Evolutionary conservation across 768 basidiomycete species (phyloP), one percentile per base, ranked within the genome.

Genomic region (Boletus insuetus): DNA sequence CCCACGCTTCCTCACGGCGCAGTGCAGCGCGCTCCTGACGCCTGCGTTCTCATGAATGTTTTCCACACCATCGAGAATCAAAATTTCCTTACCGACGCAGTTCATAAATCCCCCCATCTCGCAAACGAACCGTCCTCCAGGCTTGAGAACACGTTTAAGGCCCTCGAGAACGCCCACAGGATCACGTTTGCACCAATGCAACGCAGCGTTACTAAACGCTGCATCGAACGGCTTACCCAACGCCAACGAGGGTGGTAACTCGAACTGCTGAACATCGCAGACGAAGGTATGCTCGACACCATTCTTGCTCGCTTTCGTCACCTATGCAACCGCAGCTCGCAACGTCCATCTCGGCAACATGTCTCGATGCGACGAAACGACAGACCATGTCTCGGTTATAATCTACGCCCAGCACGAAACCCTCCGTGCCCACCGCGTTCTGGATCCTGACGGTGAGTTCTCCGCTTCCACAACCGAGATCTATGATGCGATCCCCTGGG

Each of bases 121-220:
- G 22, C 78, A 84, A 0, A 84, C 84, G 44, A 93, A 81, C 20
- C 86, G 75, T 2, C 91, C 91, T 0, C 87, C 87, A 2, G 77
- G 78, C 61, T 83, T 90, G 51, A 94, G 73, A 11, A 87, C 70
- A 43, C 73, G 75, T 63, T 80, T 81, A n/a, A 81, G 79, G 46
- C 83, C 78, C 14, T 76, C 69, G 11, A 92, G 66, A 10, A 92
- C 91, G 2, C 81, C 84, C 2, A 63, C 67, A 1, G 92, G 93
- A 60, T 87, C 76, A 6, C 74, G 73, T 68, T 90, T 93, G 71
- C 91, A 94, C 92, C 91, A 94, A 63, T 95, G 92, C 58, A 94
- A 65, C 4, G 81, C 77, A 0, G 93, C 89, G 58, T 87, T 91
- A 50, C 85, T 86, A 74, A 94, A 94, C 3, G 87, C 86, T 0